These are phyloP conservation scores for Backusella australiensis DNA, from an alignment of 192 early-diverging fungal species.

Conservation along the genomic window DNA sequence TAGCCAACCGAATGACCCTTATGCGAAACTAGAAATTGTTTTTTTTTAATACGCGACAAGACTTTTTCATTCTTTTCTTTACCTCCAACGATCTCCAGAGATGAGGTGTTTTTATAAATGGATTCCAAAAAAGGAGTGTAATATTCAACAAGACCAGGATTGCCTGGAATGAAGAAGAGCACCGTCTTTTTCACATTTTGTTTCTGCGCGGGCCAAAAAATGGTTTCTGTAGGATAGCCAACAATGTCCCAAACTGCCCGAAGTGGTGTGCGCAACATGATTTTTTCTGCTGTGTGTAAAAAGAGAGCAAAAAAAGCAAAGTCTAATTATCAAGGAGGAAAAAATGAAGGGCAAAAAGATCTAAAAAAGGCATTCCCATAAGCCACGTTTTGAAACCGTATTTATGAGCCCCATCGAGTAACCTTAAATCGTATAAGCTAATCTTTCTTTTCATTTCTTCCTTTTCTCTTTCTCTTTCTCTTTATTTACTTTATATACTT, in stretches of 20 bases:
- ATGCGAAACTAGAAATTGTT: constrained; percentile 46
- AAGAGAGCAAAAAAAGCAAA: not conserved
- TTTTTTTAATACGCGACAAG: not conserved
- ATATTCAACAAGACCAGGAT: constrained; percentile 81
- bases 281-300: not conserved
- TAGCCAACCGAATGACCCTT: constrained; percentile 53
- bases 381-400: constrained; percentile 9
- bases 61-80: constrained; percentile 1
- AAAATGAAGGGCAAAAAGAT: not conserved
- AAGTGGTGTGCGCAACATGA: constrained; percentile 24
- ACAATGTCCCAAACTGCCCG: constrained; percentile 28
- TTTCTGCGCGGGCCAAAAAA: constrained; percentile 34
- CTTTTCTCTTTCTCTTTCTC: not conserved
- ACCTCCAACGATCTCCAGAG: constrained; percentile 66
- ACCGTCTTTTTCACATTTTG: constrained; percentile 35
- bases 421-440: not conserved
- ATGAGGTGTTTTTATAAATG: constrained; percentile 46
- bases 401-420: constrained; percentile 2
- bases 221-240: constrained; percentile 38
- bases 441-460: not conserved
- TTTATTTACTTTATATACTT: not conserved
- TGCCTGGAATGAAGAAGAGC: constrained; percentile 63
- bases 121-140: constrained; percentile 71
- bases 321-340: too few relatives aligned
- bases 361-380: not conserved